phyloP scores from a whole-genome alignment of 2,329 filamentous ascomycete species.

The Trichoderma citrinoviride region DNA sequence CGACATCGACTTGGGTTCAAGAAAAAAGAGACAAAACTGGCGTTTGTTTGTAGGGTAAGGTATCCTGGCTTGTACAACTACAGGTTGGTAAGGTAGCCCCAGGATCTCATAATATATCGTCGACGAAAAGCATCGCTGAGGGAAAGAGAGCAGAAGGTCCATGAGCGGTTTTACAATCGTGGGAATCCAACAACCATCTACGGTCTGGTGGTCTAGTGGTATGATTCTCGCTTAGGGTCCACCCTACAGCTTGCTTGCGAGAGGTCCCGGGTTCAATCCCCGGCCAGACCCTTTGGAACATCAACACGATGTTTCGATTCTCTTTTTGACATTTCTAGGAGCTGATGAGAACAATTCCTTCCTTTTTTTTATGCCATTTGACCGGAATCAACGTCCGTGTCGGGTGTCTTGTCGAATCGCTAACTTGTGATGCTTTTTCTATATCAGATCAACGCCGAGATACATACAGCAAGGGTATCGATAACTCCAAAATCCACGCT shows the following conservation, averaged over 20 bases:
- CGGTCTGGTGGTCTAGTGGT: conserved; percentile 22
- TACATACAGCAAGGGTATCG: background rate
- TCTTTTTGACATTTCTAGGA: background rate
- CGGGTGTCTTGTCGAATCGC: background rate
- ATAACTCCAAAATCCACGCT: background rate
- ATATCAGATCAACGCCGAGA: too few species aligned
- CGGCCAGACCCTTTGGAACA: conserved; percentile 39
- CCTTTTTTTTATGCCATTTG: background rate
- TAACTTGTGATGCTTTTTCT: too few species aligned
- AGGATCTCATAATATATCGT: background rate
- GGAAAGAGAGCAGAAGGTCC: background rate
- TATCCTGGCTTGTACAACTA: background rate
- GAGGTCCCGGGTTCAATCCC: conserved; percentile 49
- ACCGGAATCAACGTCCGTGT: too few species aligned
- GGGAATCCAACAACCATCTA: background rate
- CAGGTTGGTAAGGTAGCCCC: background rate
- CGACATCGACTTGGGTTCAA: too few species aligned
- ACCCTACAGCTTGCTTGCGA: conserved; percentile 33
- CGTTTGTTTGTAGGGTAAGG: too few species aligned
- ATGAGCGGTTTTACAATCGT: background rate
- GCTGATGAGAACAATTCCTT: background rate
- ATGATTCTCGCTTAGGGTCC: conserved; percentile 22
- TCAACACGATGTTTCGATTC: background rate
- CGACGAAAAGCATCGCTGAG: background rate
- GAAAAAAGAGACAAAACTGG: too few species aligned